Evolutionary conservation across 345 rosid species (phyloP), one percentile per base, ranked within the genome.

Genomic region (Eutrema yunnanense): DNA sequence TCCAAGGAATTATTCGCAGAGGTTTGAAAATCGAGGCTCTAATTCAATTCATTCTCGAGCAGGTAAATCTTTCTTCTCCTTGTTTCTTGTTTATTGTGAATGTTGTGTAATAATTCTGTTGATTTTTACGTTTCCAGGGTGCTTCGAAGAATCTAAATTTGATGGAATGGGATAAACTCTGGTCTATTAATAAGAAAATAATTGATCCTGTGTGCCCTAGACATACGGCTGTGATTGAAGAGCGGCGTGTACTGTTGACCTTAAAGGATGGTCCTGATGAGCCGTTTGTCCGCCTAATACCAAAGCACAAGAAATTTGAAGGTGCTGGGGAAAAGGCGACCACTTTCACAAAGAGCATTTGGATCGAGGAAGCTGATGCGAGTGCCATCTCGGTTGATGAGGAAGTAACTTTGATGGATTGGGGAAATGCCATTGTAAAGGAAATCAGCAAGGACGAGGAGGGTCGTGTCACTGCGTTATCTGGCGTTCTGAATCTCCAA

Each of bases 91-190:
- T 16, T 32, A 14, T 6, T 43, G 43, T 5, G 1, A 5, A 46
- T 69, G 27, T 11, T 57, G 32, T 36, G 36, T 36, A 16, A 56
- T 65, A 38, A 26, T 11, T 30, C 42, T 69, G 40, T 52, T 30
- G 9, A 7, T 26, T 14, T 69, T 26, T 6, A 0, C 32, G 4
- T 66, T 78, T 81, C 37, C 82, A 91, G 96, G 98, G 98, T 0
- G 99, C 97, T 36, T 95, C 94, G 0, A 95, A 92, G 76, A 95
- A 92, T 79, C 88, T 92, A 40, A 92, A 92, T 72, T 89, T 96
- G 27, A 92, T 96, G 98, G 99, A 90, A 65, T 86, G 99, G 99
- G 99, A 96, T 81, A 92, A 96, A 69, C 88, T 96, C 46, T 96
- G 99, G 99, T 82, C 90, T 27, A 92, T 95, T 32, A 95, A 95